Percentiles rank a stretch among this genome's conserved stretches.
These are phyloP conservation scores for Xylaria acuta DNA, from an alignment of 495 filamentous ascomycete genomes.

Conservation along the genomic window DNA sequence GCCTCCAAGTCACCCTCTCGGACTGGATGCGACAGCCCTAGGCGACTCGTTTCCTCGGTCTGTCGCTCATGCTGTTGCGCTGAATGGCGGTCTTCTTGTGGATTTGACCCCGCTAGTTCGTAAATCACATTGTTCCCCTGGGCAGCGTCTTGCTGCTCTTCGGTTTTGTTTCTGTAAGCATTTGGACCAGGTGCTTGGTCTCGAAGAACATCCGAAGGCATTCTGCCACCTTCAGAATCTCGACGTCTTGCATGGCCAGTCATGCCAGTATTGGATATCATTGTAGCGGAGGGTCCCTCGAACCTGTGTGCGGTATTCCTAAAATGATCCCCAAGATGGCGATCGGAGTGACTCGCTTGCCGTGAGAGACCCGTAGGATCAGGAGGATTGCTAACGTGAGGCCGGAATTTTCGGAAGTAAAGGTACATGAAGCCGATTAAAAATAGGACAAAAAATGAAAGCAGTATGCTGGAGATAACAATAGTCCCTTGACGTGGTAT, in stretches of 20 bases:
- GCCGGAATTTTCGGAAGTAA: neutral
- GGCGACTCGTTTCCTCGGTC: neutral
- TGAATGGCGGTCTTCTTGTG: neutral
- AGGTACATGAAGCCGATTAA: slow-evolving; percentile 23
- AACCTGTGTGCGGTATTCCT: neutral
- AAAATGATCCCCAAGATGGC: neutral
- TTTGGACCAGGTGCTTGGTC: slow-evolving; percentile 12
- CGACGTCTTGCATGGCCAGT: neutral
- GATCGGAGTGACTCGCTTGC: slow-evolving; percentile 18
- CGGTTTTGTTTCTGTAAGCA: neutral
- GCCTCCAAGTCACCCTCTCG: neutral
- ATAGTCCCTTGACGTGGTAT: slow-evolving; percentile 30
- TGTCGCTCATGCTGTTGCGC: neutral
- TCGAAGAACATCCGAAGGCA: slow-evolving; percentile 6
- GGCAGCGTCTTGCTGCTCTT: neutral
- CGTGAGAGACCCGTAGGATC: neutral
- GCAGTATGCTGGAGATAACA: slow-evolving; percentile 30
- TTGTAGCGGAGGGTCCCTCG: neutral
- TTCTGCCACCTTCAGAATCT: neutral
- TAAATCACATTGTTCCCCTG: neutral
- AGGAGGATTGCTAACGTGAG: neutral
- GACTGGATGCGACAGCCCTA: neutral
- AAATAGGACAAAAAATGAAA: slow-evolving; percentile 28
- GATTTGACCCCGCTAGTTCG: neutral
- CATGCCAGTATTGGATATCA: neutral